Conservation (phyloP, 2,329 filamentous ascomycete species). For the Bisporella sp. region DNA sequence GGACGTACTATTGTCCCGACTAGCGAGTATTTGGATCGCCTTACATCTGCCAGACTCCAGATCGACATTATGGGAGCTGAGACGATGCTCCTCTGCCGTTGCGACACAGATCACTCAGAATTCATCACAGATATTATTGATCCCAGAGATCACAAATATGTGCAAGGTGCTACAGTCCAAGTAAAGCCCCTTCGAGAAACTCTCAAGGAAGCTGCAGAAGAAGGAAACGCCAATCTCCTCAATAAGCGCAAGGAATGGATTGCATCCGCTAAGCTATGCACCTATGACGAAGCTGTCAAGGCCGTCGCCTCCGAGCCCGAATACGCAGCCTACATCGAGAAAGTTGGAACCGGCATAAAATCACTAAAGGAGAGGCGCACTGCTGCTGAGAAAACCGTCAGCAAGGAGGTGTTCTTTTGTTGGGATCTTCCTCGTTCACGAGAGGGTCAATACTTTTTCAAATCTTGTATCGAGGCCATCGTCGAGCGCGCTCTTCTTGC, state of each 20-base stretch:
- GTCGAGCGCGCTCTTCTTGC: slow-evolving; percentile 29
- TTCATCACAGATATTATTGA: slow-evolving; percentile 34
- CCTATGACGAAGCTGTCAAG: slow-evolving; percentile 31
- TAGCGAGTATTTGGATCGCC: slow-evolving; percentile 30
- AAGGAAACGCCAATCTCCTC: slow-evolving; percentile 21
- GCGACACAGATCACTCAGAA: slow-evolving; percentile 31
- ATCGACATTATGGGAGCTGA: slow-evolving; percentile 35
- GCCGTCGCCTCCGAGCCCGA: slow-evolving; percentile 20
- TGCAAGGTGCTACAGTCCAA: slow-evolving; percentile 30
- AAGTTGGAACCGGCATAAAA: slow-evolving; percentile 4
- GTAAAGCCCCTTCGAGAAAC: slow-evolving; percentile 24
- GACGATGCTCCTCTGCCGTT: slow-evolving; percentile 32
- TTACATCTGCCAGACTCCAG: slow-evolving; percentile 31
- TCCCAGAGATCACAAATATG: slow-evolving; percentile 32
- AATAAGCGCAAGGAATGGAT: slow-evolving; percentile 28
- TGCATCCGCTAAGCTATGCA: slow-evolving; percentile 23
- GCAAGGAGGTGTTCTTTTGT: slow-evolving; percentile 26
- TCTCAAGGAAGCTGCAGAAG: slow-evolving; percentile 18
- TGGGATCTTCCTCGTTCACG: slow-evolving; percentile 31
- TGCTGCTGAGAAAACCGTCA: slow-evolving; percentile 19
- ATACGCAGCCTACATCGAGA: slow-evolving; percentile 20
- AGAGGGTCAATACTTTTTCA: slow-evolving; percentile 30
- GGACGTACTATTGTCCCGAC: slow-evolving; percentile 34
- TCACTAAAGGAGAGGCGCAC: slow-evolving; percentile 7
- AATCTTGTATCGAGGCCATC: slow-evolving; percentile 26